Percentiles rank a stretch among this genome's conserved stretches.
phyloP scores from a whole-genome alignment of 2,329 filamentous ascomycete species.

The Paraconiothyrium sp. region DNA sequence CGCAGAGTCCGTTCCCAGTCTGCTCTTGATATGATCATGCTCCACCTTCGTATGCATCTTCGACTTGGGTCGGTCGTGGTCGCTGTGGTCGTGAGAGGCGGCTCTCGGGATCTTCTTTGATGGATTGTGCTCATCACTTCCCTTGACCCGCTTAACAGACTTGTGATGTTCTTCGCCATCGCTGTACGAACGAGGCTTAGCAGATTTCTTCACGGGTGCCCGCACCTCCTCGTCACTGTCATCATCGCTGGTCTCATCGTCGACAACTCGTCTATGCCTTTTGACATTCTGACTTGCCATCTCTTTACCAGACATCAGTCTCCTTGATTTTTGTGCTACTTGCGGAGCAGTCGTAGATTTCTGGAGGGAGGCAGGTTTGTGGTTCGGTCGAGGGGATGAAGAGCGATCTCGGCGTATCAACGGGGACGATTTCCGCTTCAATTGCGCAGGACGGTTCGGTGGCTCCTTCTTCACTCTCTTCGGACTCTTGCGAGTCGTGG shows the following conservation, averaged over 20 bases:
- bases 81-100: constrained; percentile 40
- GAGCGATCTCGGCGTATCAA: constrained; percentile 41
- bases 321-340: constrained; percentile 44
- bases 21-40: constrained; percentile 40
- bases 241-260: constrained; percentile 47
- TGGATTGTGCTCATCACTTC: constrained; percentile 41
- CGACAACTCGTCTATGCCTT: constrained; percentile 43
- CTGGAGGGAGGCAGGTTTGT: constrained; percentile 35
- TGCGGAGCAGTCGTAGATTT: constrained; percentile 31
- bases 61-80: constrained; percentile 38
- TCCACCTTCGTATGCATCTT: constrained; percentile 42
- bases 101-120: constrained; percentile 35
- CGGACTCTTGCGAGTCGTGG: constrained; percentile 43
- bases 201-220: constrained; percentile 42
- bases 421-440: constrained; percentile 45
- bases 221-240: constrained; percentile 51
- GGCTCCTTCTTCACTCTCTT: constrained; percentile 46
- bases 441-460: constrained; percentile 36
- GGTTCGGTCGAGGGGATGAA: constrained; percentile 42
- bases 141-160: constrained; percentile 45
- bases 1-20: constrained; percentile 46
- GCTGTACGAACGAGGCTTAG: constrained; percentile 45
- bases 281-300: constrained; percentile 47
- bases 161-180: constrained; percentile 46
- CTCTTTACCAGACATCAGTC: constrained; percentile 49